Evolutionary conservation across 768 basidiomycete species (phyloP).

Genomic region (Termitomyces sp.): DNA sequence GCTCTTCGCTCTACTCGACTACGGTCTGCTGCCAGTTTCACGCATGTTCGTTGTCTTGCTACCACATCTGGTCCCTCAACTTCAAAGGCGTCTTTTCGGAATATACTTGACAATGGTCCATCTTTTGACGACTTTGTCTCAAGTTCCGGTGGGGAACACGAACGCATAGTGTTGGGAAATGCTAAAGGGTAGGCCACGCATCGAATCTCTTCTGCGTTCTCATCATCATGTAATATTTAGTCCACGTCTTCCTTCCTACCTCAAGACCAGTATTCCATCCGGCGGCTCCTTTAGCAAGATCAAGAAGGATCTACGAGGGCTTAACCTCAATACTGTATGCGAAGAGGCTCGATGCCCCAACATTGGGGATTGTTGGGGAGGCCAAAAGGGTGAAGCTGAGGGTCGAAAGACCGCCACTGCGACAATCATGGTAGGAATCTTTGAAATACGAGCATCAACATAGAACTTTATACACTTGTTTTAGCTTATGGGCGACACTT

Average conservation of each 20-base stretch:
- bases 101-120: constrained; percentile 62
- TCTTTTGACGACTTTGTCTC: constrained; percentile 79
- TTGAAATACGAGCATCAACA: not conserved
- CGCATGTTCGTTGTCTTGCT: constrained; percentile 41
- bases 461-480: constrained; percentile 2
- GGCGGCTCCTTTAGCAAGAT: constrained; percentile 87
- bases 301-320: constrained; percentile 90
- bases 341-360: constrained; percentile 99
- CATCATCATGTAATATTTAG: constrained; percentile 31
- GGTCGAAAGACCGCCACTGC: constrained; percentile 87
- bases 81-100: constrained; percentile 41
- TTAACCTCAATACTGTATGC: constrained; percentile 93
- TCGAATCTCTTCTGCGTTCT: not conserved
- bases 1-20: constrained; percentile 9
- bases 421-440: constrained; percentile 85
- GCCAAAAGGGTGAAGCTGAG: constrained; percentile 65
- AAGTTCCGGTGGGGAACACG: constrained; percentile 32
- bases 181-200: constrained; percentile 45
- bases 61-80: constrained; percentile 37
- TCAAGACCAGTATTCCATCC: constrained; percentile 91
- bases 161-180: constrained; percentile 70
- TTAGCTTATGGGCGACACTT: constrained; percentile 98
- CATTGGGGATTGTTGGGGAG: constrained; percentile 99
- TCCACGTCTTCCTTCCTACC: constrained; percentile 79
- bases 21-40: constrained; percentile 17